Evolutionary conservation across 2,329 filamentous ascomycete genomes (phyloP).

Genomic region (Sporothrix humicola): DNA sequence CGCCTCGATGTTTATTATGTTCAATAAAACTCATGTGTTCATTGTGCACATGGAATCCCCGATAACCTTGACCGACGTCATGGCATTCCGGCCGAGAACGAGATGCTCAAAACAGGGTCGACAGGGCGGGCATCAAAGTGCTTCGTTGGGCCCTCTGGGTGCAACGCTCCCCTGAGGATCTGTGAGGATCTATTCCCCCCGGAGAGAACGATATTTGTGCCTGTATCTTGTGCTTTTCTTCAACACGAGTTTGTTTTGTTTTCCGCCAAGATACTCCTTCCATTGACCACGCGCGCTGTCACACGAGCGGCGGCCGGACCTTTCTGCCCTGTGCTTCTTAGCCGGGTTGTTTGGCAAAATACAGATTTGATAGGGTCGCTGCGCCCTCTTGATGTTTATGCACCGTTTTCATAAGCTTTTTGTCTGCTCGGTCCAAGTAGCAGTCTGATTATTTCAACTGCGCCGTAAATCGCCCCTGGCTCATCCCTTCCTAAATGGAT

Average conservation of each 20-base stretch:
- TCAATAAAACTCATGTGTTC: too few species aligned
- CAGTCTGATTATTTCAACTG: neutral
- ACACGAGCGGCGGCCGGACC: neutral
- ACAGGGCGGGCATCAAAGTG: slow-evolving; percentile 2
- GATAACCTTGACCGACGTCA: slow-evolving; percentile 2
- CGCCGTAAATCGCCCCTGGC: neutral
- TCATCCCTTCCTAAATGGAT: slow-evolving; percentile 4
- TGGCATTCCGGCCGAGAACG: slow-evolving; percentile 16
- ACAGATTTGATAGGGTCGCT: neutral
- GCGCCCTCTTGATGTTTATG: neutral
- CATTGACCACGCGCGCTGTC: neutral
- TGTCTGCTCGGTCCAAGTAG: too few species aligned
- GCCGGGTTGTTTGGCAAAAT: slow-evolving; percentile 26
- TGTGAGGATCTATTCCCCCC: neutral
- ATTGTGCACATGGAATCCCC: neutral
- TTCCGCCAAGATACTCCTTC: neutral
- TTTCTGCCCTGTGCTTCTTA: slow-evolving; percentile 7
- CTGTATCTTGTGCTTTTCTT: neutral
- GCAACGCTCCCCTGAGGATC: slow-evolving; percentile 17
- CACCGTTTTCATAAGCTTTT: too few species aligned
- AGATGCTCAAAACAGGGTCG: neutral
- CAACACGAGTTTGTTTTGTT: too few species aligned
- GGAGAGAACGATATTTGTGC: neutral
- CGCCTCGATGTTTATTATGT: neutral
- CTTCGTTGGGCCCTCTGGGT: neutral